Evolutionary conservation across 495 filamentous ascomycete species (phyloP), one percentile per base, ranked within the genome.

Genomic region (Hypoxylon cercidicola): DNA sequence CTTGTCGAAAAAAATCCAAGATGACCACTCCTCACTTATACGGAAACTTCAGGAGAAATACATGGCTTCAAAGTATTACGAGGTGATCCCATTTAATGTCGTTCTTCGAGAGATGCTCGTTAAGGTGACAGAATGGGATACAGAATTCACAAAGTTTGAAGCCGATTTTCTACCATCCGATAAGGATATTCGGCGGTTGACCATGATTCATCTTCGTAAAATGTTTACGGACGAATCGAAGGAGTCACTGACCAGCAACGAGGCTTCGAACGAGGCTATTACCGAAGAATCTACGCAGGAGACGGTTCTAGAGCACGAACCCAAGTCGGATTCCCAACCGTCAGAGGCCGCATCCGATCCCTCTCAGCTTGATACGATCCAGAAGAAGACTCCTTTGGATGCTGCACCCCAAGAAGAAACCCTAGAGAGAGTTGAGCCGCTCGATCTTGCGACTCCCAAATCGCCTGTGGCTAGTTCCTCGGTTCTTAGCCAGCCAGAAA

Each of bases 111-210:
- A 89, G 21, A 91, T 96, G 79, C 90, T 97, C 64, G 93, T 97
- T 72, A 96, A 92, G 65, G 93, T 93, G 8, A 88, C 91, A 7
- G 91, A 93, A 66, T 99, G 96, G 96, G 96, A 99, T 68, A 87
- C 85, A 19, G 85, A 84, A 3, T 99, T 99, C 74, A 85, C 87
- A 32, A 88, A 91, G 30, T 97, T 99, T 59, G 96, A 99, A 70
- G 87, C 87, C 49, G 91, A 93, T 63, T 99, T 95, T 75, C 93
- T 99, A 71, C 92, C 92, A 13, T 97, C 93, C 0, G 96, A 99
- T 69, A 98, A 97, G 68, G 96, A 99, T 77, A 97, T 99, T 61
- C 86, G 93, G 59, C 86, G 93, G 63, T 79, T 99, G 48, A 94
- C 96, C 40, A 90, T 93, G 20, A 82, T 97, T 32, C 96, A 99